Percentiles rank a stretch among this genome's conserved stretches.
Evolutionary conservation across 2,329 filamentous ascomycete species (phyloP).

Genomic region (Ustilaginoidea virens): DNA sequence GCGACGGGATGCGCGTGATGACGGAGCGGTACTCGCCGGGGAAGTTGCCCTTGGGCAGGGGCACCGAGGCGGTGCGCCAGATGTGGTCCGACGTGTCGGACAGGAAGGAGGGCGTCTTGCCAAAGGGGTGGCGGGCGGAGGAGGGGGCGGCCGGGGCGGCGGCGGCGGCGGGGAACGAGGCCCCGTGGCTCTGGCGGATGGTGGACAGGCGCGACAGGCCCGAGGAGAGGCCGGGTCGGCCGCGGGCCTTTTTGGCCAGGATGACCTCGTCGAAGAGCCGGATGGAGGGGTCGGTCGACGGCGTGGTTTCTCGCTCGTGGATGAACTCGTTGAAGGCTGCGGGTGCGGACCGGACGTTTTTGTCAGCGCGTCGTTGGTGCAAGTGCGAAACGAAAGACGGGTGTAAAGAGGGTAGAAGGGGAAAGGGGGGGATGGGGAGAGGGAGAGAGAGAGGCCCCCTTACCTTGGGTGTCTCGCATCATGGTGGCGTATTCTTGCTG

Average conservation of each 20-base stretch:
- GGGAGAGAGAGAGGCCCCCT: constrained; percentile 6
- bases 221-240: constrained; percentile 48
- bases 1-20: constrained; percentile 56
- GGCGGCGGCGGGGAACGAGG: constrained; percentile 21
- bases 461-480: constrained; percentile 54
- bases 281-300: constrained; percentile 46
- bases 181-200: constrained; percentile 37
- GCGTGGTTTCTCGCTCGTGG: constrained; percentile 57
- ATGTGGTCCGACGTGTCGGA: constrained; percentile 63
- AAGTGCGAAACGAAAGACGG: too few relatives aligned
- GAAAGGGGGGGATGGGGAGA: not conserved
- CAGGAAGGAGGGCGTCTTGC: constrained; percentile 43
- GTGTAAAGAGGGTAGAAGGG: not conserved
- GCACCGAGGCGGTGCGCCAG: constrained; percentile 54
- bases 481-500: constrained; percentile 49
- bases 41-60: constrained; percentile 45
- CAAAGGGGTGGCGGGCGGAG: too few relatives aligned
- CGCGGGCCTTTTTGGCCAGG: constrained; percentile 56
- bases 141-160: constrained; percentile 18
- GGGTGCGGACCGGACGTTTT: not conserved
- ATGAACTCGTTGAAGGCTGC: constrained; percentile 64
- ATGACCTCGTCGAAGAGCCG: constrained; percentile 77
- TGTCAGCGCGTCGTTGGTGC: too few relatives aligned
- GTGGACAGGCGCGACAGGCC: constrained; percentile 48
- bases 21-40: constrained; percentile 45